Base-by-base conservation (phyloP, 768 basidiomycete species). In the Rubroboletus satanas region DNA sequence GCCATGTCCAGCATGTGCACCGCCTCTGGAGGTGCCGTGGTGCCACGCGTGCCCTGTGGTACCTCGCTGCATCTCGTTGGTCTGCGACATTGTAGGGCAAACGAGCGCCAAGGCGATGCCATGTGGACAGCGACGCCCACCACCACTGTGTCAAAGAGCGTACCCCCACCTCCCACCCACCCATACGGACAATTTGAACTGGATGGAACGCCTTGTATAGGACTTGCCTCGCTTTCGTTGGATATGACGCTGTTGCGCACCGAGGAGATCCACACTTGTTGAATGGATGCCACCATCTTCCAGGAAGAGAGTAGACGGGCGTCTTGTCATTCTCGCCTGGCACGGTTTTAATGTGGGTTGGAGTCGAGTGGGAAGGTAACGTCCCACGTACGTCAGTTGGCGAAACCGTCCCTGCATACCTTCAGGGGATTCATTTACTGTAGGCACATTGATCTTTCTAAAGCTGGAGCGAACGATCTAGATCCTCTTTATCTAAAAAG, bases 81-180 rank as follows among this genome's bases (percentile, higher is more conserved):
- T 17, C 9, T 8, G 17, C 4, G 39, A 47, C 33, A 46, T 26
- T 1, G 29, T n/a, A 14, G 21, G 38, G 31, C 14, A 11, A 18
- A 17, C 26, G 5, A 33, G 33, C 21, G 15, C 21, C 17, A 4
- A 48, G n/a, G n/a, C 28, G 18, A 42, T 21, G 17, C 33, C 38
- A 36, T 43, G 2, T 5, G 26, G n/a, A 33, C 9, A 4, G 7
- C 3, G 28, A 18, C 36, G 17, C 35, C 26, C 46, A 44, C 49
- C n/a, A 47, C 10, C 26, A 41, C 15, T 2, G 10, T 43, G 21
- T 23, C 1, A 17, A 14, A 32, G 10, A 29, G 43, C 23, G 68
- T 45, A 4, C 53, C 48, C 26, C 5, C 2, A 26, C 5, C 5
- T 26, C 26, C 67, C 68, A 70, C 26, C 67, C 68, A 70, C 17